A percentile compares a stretch with the other conserved stretches of the same genome.
phyloP scores from a whole-genome alignment of 306 rosid genomes.

The Sesbania bispinosa region DNA sequence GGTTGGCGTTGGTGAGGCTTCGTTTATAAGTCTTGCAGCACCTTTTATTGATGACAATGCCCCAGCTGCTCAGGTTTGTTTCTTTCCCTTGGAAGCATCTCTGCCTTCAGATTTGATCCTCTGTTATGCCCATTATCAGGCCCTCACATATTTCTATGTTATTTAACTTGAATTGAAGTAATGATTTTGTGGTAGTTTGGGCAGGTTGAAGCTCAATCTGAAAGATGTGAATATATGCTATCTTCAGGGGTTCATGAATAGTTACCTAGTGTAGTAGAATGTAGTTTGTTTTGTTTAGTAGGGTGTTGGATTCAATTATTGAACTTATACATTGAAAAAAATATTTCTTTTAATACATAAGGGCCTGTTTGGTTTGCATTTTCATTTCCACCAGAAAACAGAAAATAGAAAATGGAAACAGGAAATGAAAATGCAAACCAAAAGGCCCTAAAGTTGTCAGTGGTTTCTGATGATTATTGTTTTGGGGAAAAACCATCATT shows the following conservation, averaged over 20 bases:
- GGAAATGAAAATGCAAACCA: too few relatives aligned
- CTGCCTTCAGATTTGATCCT: conserved; percentile 7
- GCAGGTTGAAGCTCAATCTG: neutral
- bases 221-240: neutral
- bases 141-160: neutral
- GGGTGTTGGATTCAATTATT: neutral
- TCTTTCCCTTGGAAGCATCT: conserved; percentile 1
- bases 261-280: neutral
- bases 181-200: too few relatives aligned
- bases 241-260: neutral
- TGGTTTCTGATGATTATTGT: neutral
- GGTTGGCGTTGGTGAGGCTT: conserved; percentile 93
- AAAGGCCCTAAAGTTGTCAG: neutral
- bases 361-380: too few relatives aligned
- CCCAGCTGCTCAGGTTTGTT: conserved; percentile 65
- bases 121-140: neutral
- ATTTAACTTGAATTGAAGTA: neutral
- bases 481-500: neutral
- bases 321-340: neutral
- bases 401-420: too few relatives aligned
- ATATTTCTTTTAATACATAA: neutral
- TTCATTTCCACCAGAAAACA: too few relatives aligned
- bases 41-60: conserved; percentile 94
- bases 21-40: conserved; percentile 91
- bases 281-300: neutral